Evolutionary conservation across 2,329 filamentous ascomycete genomes (phyloP).

Genomic region (Elsinoe australis): DNA sequence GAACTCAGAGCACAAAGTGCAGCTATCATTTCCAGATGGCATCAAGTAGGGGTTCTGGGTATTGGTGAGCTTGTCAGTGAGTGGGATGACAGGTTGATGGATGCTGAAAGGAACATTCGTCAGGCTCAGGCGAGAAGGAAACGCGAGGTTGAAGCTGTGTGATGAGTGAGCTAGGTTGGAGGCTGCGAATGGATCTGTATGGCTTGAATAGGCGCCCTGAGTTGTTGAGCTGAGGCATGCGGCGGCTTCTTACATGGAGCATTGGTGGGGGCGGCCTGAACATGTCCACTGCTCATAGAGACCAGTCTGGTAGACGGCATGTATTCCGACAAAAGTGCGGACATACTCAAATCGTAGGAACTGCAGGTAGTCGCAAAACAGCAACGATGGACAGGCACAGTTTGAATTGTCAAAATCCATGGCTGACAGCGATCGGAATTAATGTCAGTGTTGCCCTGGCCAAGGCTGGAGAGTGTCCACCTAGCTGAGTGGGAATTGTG

Average conservation of each 20-base stretch:
- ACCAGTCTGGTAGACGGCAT: too few species aligned
- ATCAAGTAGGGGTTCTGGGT: conserved; percentile 62
- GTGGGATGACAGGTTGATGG: conserved; percentile 59
- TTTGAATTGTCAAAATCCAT: too few species aligned
- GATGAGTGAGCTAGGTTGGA: not conserved
- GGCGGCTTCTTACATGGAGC: too few species aligned
- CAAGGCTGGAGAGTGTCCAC: not conserved
- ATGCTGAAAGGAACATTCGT: conserved; percentile 57
- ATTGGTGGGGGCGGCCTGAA: too few species aligned
- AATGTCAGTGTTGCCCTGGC: not conserved
- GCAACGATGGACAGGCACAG: too few species aligned
- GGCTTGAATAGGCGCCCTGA: conserved; percentile 8
- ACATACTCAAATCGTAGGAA: too few species aligned
- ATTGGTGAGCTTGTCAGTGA: conserved; percentile 63
- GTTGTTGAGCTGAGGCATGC: not conserved
- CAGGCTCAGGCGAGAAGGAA: conserved; percentile 53
- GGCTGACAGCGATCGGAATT: not conserved
- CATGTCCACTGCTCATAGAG: too few species aligned
- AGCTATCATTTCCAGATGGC: conserved; percentile 51
- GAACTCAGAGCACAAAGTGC: conserved; percentile 59
- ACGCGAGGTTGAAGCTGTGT: conserved; percentile 43
- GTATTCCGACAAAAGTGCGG: too few species aligned
- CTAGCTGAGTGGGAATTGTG: conserved; percentile 5
- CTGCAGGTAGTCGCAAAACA: too few species aligned
- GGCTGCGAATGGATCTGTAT: too few species aligned